Evolutionary conservation across 2,329 filamentous ascomycete genomes (phyloP), one percentile per base, ranked within the genome.

Genomic region (Cladosporium sp.): DNA sequence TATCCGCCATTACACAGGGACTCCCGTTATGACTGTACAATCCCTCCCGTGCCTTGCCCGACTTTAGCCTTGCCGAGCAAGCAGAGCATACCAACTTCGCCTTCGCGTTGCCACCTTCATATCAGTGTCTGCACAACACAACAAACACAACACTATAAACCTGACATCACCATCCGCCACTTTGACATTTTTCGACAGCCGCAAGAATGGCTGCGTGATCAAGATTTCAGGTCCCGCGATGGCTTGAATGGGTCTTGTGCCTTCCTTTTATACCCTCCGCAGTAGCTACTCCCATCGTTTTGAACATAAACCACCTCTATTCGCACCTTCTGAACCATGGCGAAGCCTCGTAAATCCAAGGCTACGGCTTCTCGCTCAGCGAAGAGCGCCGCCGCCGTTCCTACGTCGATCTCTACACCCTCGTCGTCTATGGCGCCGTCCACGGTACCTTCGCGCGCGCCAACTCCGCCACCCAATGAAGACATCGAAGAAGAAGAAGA

Each of bases 151-250:
- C 53, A 40, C n/a, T n/a, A n/a, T n/a, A n/a, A n/a, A n/a, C 55
- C 60, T 53, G 4, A 50, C 43, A 50, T 34, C 34, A 22, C 43
- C 53, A 48, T 19, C 36, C 13, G 13, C 36, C 36, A 17, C 36
- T 19, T 15, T 19, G 13, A 38, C 36, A 38, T 38, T 4, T 11
- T 18, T 24, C 56, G 24, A 53, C 50, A 50, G 52, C 55, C 45
- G 56, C 54, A 63, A 62, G 63, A 53, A 74, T 74, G 71, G 66
- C 67, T 72, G 70, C 65, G 65, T 74, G 63, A 64, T 60, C 51
- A 27, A 39, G 27, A 34, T 43, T 37, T 36, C 12, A 48, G 57
- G 57, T 59, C 62, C 62, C 64, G 64, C 65, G 65, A 64, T 66
- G 67, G 62, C 57, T 50, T 56, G 45, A 43, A 36, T 37, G 22